Percentiles rank a stretch among this genome's conserved stretches.
phyloP scores from a whole-genome alignment of 306 rosid genomes.

The Dicorynia guianensis region DNA sequence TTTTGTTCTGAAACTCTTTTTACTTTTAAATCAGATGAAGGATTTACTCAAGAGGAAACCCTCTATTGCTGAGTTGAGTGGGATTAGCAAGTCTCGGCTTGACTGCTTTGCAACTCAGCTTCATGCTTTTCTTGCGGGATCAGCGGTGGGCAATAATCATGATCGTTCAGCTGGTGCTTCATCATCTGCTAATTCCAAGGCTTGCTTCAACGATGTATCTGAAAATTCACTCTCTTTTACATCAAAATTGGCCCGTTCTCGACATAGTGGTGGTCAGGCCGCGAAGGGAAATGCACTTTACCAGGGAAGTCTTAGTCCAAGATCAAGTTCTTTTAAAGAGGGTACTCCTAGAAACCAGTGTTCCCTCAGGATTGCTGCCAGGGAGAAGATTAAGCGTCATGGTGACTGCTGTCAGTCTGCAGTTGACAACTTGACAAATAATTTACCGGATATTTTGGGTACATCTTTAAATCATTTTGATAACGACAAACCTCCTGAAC shows the following conservation, averaged over 20 bases:
- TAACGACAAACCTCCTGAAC: constrained; percentile 53
- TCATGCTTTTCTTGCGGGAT: constrained; percentile 86
- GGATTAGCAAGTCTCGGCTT: constrained; percentile 87
- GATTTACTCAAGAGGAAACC: constrained; percentile 83
- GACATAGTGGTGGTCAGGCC: constrained; percentile 63
- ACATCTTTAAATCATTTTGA: constrained; percentile 47
- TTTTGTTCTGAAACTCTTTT: constrained; percentile 14
- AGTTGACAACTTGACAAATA: constrained; percentile 53
- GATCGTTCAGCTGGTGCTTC: constrained; percentile 48
- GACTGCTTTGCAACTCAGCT: constrained; percentile 92
- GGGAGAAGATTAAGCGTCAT: constrained; percentile 78
- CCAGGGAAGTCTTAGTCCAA: constrained; percentile 89
- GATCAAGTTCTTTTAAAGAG: constrained; percentile 90
- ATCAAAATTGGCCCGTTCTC: constrained; percentile 73
- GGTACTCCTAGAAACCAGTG: constrained; percentile 69
- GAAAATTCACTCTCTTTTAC: constrained; percentile 54
- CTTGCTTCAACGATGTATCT: constrained; percentile 46
- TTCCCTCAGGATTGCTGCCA: constrained; percentile 66
- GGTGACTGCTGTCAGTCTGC: constrained; percentile 57
- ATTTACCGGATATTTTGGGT: constrained; percentile 45
- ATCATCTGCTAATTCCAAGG: constrained; percentile 35
- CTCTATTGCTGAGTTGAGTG: constrained; percentile 85
- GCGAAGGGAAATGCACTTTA: constrained; percentile 64
- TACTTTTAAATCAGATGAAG: constrained; percentile 62
- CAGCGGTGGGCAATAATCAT: constrained; percentile 51